Base-by-base conservation (phyloP, 202 grass and related monocot genomes). In the Panicum virgatum region DNA sequence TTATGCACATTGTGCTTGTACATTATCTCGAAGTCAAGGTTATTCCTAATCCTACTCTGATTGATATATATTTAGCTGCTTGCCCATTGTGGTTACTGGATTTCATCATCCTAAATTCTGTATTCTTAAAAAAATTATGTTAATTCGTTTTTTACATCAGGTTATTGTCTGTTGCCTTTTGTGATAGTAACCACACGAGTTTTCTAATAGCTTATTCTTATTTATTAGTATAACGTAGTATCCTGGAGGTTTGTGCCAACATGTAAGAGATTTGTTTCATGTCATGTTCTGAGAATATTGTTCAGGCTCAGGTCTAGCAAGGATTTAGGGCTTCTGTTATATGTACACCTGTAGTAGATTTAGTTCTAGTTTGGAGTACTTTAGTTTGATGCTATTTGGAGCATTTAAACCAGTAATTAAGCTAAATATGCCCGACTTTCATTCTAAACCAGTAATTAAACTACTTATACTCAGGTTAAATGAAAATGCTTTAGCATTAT, bases 1-100 rank as follows among this genome's bases (percentile, higher is more conserved):
- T 88, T 66, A 95, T 98, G 95, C 92, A 98, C 81, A 98, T 98
- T 59, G 95, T 93, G 64, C 90, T 98, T 77, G 95, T 98, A 69
- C 95, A 98, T 86, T 98, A 98, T 82, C 95, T 91, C 0, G 90
- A 95, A 93, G 76, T 98, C 84, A 94, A 98, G 95, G 95, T 97
- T 86, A 69, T 52, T 62, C 81, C 76, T 37, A 73, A 52, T 48
- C 58, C 72, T 82, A 27, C 50, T 77, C 43, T 54, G 34, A 6
- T 76, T 66, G n/a, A n/a, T 56, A 9, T 39, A 5, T 76, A 43
- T 78, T 61, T 84, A 62, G 19, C 69, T 80, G 47, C 43, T 19
- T 85, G 46, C 85, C 53, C 47, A 56, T 75, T 59, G 62, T 70
- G 43, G 53, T 58, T 85, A 44, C 39, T 27, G 26, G 9, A 57